These are phyloP conservation scores for Pythium periplocum DNA, from an alignment of 352 stramenopile species.

Conservation along the genomic window DNA sequence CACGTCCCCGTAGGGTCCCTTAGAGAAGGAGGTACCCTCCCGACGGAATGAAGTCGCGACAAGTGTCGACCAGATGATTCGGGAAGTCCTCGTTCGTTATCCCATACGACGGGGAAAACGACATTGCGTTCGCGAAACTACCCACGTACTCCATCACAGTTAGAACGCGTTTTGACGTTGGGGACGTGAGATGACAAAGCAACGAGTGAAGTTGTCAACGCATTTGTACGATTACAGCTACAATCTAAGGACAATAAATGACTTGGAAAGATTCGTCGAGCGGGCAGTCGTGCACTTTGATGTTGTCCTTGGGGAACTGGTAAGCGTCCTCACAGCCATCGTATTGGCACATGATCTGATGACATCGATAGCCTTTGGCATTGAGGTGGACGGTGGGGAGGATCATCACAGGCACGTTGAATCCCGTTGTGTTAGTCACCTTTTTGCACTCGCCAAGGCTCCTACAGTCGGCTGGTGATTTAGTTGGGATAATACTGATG, in stretches of 20 bases:
- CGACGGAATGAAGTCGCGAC: too few relatives aligned
- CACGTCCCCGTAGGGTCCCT: too few relatives aligned
- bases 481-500: slow-evolving; percentile 28
- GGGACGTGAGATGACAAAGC: too few relatives aligned
- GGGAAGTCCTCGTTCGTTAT: too few relatives aligned
- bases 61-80: too few relatives aligned
- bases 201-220: too few relatives aligned
- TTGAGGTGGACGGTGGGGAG: slow-evolving; percentile 14
- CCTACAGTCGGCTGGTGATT: slow-evolving; percentile 16
- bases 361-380: slow-evolving; percentile 11
- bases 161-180: too few relatives aligned
- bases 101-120: too few relatives aligned
- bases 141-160: too few relatives aligned
- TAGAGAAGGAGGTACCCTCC: too few relatives aligned
- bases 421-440: slow-evolving; percentile 19
- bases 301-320: slow-evolving; percentile 23
- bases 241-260: slow-evolving; percentile 20
- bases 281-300: slow-evolving; percentile 27
- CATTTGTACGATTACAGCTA: too few relatives aligned
- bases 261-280: slow-evolving; percentile 27
- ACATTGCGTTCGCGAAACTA: too few relatives aligned
- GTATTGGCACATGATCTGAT: slow-evolving; percentile 19
- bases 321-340: slow-evolving; percentile 24
- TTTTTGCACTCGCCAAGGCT: slow-evolving; percentile 18
- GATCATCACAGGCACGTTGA: slow-evolving; percentile 28